These are phyloP conservation scores for Zasmidium angulare DNA, from an alignment of 2,329 filamentous ascomycete genomes.

Conservation along the genomic window DNA sequence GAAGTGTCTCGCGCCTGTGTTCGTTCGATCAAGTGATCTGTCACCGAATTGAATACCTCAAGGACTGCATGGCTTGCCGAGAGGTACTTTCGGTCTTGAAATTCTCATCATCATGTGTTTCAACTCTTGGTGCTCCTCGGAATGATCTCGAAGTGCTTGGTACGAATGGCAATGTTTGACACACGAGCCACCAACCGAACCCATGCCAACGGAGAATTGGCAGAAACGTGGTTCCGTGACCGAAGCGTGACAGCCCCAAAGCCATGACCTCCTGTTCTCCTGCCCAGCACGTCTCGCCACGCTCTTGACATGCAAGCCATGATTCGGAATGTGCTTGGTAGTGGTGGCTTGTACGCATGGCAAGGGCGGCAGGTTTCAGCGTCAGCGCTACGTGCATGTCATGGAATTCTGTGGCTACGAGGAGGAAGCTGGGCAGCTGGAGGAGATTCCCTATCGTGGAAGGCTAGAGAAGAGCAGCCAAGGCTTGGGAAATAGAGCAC, in stretches of 20 bases:
- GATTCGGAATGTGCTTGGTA: background rate
- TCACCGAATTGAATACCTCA: no score
- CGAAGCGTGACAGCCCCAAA: background rate
- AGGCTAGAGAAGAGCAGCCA: background rate
- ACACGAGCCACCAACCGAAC: background rate
- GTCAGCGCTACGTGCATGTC: no score
- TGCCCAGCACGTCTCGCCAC: background rate
- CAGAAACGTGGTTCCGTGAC: background rate
- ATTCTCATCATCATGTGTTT: no score
- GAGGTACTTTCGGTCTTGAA: no score
- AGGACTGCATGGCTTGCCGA: no score
- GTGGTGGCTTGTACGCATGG: background rate
- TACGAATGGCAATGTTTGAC: no score
- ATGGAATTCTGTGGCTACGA: background rate
- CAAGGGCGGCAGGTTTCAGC: background rate
- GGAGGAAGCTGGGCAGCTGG: background rate
- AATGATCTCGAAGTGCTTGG: no score
- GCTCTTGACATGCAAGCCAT: background rate
- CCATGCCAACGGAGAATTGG: background rate
- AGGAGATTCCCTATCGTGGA: no score
- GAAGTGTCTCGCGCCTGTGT: no score
- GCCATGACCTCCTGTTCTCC: background rate
- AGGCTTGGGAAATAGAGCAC: background rate
- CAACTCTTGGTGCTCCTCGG: no score
- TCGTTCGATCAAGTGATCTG: no score